Evolutionary conservation across 805 yeast species (phyloP).

Genomic region (Saccharomyces jurei): DNA sequence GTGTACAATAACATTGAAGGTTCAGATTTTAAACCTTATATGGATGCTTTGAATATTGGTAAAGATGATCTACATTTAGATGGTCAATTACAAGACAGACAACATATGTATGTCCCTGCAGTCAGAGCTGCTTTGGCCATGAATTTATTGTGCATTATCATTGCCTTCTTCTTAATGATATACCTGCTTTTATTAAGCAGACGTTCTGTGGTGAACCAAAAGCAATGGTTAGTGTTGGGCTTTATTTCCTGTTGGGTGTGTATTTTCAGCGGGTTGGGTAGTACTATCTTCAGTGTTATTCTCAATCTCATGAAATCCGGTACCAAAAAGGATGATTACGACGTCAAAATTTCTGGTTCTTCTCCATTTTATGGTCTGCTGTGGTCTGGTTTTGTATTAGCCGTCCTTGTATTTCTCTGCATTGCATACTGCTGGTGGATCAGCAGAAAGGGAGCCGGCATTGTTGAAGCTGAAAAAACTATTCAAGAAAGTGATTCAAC

Average conservation of each 20-base stretch:
- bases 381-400: conserved; percentile 26
- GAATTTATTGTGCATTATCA: conserved; percentile 20
- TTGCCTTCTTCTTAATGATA: conserved; percentile 17
- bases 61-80: conserved; percentile 23
- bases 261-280: conserved; percentile 24
- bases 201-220: conserved; percentile 3
- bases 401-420: conserved; percentile 15
- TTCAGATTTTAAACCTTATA: conserved; percentile 27
- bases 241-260: conserved; percentile 11
- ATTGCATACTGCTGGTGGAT: conserved; percentile 3
- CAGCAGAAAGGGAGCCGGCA: conserved; percentile 2
- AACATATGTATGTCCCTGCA: conserved; percentile 29
- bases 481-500: conserved; percentile 2
- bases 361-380: conserved; percentile 23
- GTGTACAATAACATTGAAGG: conserved; percentile 22
- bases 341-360: conserved; percentile 20
- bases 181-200: conserved; percentile 4
- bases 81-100: conserved; percentile 24
- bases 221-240: not conserved
- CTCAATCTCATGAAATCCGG: conserved; percentile 27
- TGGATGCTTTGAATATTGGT: conserved; percentile 21
- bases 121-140: conserved; percentile 26
- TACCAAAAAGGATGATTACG: conserved; percentile 24
- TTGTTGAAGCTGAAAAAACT: conserved; percentile 1
- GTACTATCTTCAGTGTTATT: conserved; percentile 23